These are phyloP conservation scores for Spatholobus suberectus DNA, from an alignment of 306 rosid species.

Conservation along the genomic window DNA sequence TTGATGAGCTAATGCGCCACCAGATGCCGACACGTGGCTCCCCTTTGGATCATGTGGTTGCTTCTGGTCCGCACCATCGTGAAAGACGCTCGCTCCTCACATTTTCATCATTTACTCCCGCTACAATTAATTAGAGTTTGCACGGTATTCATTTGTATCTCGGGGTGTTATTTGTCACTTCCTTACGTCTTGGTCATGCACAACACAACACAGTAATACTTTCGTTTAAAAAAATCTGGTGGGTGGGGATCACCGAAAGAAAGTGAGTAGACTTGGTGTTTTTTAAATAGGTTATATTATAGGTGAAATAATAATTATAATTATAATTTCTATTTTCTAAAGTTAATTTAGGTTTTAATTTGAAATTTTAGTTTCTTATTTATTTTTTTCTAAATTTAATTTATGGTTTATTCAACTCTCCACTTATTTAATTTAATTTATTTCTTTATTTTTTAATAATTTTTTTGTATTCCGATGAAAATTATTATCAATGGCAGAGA, in stretches of 20 bases:
- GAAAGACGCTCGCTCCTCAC: constrained; percentile 72
- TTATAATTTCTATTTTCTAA: too few relatives aligned
- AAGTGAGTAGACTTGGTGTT: background rate
- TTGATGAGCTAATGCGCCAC: constrained; percentile 45
- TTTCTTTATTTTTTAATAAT: too few relatives aligned
- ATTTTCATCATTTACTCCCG: background rate
- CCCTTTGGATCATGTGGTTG: constrained; percentile 45
- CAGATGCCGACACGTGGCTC: constrained; percentile 59
- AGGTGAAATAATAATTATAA: too few relatives aligned
- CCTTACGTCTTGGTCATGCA: background rate
- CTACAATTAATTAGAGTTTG: background rate
- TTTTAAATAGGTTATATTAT: too few relatives aligned
- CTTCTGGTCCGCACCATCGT: constrained; percentile 69
- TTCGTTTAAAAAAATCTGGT: too few relatives aligned
- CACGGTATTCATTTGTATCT: background rate
- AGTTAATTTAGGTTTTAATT: too few relatives aligned
- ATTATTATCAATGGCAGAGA: too few relatives aligned
- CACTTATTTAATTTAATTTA: too few relatives aligned
- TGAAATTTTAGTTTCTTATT: too few relatives aligned
- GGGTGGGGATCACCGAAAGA: background rate
- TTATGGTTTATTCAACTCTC: too few relatives aligned
- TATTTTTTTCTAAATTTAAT: too few relatives aligned
- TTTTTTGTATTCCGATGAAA: too few relatives aligned
- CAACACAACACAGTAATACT: background rate
- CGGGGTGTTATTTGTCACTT: background rate